A percentile compares a stretch with the other conserved stretches of the same genome.
Evolutionary conservation across 23 red algal genomes (phyloP).

Genomic region (Chondrus crispus): DNA sequence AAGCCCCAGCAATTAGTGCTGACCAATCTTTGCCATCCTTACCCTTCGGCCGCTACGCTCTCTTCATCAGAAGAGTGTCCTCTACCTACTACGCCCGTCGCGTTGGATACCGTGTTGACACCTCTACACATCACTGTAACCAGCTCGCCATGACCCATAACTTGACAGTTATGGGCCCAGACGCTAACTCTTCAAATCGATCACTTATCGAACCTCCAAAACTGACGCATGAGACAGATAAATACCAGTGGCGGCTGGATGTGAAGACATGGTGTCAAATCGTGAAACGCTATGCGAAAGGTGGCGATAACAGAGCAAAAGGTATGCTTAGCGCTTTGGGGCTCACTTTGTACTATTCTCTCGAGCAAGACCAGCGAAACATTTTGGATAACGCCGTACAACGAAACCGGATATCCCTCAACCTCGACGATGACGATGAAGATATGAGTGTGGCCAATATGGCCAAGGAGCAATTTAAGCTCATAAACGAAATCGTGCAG

Average conservation of each 20-base stretch:
- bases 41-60: too few relatives aligned
- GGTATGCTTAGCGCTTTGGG: neutral
- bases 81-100: too few relatives aligned
- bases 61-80: too few relatives aligned
- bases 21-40: too few relatives aligned
- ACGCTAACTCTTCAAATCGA: neutral
- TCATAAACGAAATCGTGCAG: neutral
- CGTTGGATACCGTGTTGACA: too few relatives aligned
- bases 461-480: neutral
- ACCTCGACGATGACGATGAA: neutral
- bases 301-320: neutral
- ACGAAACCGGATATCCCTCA: neutral
- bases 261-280: neutral
- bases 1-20: too few relatives aligned
- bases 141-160: too few relatives aligned
- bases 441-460: neutral
- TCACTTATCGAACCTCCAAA: neutral
- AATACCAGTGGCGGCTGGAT: neutral
- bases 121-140: too few relatives aligned
- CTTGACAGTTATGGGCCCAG: neutral
- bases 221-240: neutral
- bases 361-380: neutral
- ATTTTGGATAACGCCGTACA: neutral
- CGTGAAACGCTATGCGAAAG: neutral
- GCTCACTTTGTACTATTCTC: neutral